phyloP scores from a whole-genome alignment of 2,329 filamentous ascomycete genomes.

The Plectosphaerella cucumerina region DNA sequence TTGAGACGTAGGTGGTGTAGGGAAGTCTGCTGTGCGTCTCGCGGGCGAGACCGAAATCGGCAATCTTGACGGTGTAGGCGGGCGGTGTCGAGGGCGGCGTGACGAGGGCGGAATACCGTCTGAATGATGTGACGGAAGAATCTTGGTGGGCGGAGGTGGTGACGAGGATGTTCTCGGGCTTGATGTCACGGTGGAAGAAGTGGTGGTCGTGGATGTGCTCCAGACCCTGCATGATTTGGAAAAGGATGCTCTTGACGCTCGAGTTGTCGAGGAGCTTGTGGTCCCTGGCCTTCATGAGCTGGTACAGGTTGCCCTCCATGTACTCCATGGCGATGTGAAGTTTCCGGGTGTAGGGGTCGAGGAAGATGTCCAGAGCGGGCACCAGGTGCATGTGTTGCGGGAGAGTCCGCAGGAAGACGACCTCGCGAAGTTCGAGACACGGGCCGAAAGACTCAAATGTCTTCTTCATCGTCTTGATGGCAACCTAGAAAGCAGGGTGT shows the following conservation, averaged over 20 bases:
- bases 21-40: slow-evolving; percentile 95
- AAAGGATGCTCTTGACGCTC: slow-evolving; percentile 96
- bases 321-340: slow-evolving; percentile 99
- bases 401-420: slow-evolving; percentile 90
- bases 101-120: slow-evolving; percentile 86
- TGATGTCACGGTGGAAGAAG: slow-evolving; percentile 99
- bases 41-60: slow-evolving; percentile 94
- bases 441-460: slow-evolving; percentile 88
- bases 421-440: slow-evolving; percentile 90
- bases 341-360: slow-evolving; percentile 93
- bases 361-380: slow-evolving; percentile 96
- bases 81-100: slow-evolving; percentile 94
- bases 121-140: slow-evolving; percentile 70
- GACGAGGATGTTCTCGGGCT: slow-evolving; percentile 97
- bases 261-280: slow-evolving; percentile 87
- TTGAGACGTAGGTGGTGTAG: slow-evolving; percentile 98
- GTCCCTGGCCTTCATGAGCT: slow-evolving; percentile 96
- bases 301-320: slow-evolving; percentile 99
- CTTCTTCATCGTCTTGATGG: slow-evolving; percentile 99
- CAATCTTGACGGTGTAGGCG: slow-evolving; percentile 94
- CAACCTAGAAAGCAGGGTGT: slow-evolving; percentile 59
- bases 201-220: slow-evolving; percentile 96
- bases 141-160: slow-evolving; percentile 86
- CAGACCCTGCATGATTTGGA: slow-evolving; percentile 91
- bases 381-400: slow-evolving; percentile 88